Percentiles rank a stretch among this genome's conserved stretches.
phyloP scores from a whole-genome alignment of 108 stramenopile species.

The Epipyxis sp. region DNA sequence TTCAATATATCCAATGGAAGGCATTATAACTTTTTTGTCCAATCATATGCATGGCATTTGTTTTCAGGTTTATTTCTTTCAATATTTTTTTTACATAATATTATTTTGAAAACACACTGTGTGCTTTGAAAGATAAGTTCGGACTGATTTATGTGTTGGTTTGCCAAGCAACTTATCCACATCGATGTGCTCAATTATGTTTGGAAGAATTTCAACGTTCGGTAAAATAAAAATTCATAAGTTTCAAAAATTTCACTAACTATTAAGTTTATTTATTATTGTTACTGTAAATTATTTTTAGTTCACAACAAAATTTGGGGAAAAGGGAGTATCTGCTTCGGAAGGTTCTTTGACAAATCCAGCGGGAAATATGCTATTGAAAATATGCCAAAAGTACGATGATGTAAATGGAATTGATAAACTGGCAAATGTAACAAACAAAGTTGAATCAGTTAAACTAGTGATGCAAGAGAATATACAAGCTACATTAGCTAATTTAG shows the following conservation, averaged over 20 bases:
- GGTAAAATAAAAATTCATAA: background rate
- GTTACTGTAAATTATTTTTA: background rate
- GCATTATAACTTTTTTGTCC: constrained; percentile 10
- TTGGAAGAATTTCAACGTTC: constrained; percentile 31
- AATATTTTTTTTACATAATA: background rate
- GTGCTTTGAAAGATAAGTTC: background rate
- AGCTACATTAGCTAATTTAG: constrained; percentile 29
- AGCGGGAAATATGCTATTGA: background rate
- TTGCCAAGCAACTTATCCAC: constrained; percentile 29
- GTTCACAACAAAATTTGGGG: constrained; percentile 28
- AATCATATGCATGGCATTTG: background rate
- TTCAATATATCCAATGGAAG: background rate
- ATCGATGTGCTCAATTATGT: constrained; percentile 13
- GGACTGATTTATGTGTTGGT: constrained; percentile 23
- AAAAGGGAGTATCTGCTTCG: background rate
- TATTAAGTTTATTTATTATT: background rate
- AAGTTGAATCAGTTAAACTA: constrained; percentile 34
- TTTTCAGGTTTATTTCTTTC: background rate
- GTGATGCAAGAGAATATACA: constrained; percentile 40
- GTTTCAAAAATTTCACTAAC: background rate
- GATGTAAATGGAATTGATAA: constrained; percentile 27
- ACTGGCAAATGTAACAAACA: constrained; percentile 22
- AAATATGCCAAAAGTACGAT: constrained; percentile 37
- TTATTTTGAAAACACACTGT: background rate
- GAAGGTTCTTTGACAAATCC: constrained; percentile 8